Base-by-base conservation (phyloP, 2,329 filamentous ascomycete genomes). In the Aureobasidium sp. region DNA sequence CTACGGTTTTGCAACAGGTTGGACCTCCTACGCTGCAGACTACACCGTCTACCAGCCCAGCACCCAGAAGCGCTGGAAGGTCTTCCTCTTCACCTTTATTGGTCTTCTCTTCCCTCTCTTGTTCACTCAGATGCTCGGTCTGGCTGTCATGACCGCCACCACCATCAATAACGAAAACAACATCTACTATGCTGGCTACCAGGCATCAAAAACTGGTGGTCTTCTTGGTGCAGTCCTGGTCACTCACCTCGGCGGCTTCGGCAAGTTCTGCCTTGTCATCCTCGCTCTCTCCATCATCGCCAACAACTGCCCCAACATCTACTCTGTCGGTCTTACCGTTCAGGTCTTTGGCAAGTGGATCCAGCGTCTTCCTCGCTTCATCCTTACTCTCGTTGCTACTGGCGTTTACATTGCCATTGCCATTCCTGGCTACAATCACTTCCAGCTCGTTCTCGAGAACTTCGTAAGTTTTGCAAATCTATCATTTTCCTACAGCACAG, bases 1-100 rank as follows among this genome's bases (percentile, higher is more conserved):
- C 29, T 84, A 81, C 66, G 80, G 84, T 34, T 84, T 86, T 63
- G 77, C 83, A 16, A 83, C 85, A 2, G 79, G 87, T 53, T 93
- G 88, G 86, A 81, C 84, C 1, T 79, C 79, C 6, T 86, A 84
- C 56, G 85, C 86, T 0, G 83, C 85, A 7, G 87, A 91, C 64
- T 91, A 90, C 67, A 88, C 85, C 19, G 85, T 88, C 47, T 90
- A 90, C 68, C 86, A 90, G 61, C 85, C 86, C 0, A 71, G 75
- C 2, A 74, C 69, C 21, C 80, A 81, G 35, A 78, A 78, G 25
- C 76, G 80, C 19, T 66, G 66, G 37, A 81, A 81, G 56, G 74
- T 90, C 56, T 91, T 90, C 68, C 61, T 79, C 56, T 82, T 81
- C 64, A 86, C 86, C 25, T 87, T 83, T 66, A 64, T 72, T 21